Conservation (phyloP, 1,139 yeast species). For the Saccharomyces hybrid region DNA sequence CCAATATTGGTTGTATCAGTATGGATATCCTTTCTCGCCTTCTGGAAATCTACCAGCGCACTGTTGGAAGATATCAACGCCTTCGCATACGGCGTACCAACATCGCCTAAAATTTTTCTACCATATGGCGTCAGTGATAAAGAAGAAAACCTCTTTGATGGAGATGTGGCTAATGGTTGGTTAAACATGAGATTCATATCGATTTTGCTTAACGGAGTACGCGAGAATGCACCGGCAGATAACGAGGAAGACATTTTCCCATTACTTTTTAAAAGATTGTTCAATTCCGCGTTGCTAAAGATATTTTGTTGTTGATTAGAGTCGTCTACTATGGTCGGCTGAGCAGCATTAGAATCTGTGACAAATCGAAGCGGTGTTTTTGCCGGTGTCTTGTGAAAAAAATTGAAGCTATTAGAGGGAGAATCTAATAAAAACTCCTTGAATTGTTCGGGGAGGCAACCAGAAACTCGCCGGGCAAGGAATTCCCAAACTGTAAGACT, state of each 20-base stretch:
- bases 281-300: constrained; percentile 9
- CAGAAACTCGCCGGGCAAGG: constrained; percentile 26
- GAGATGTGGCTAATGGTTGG: constrained; percentile 23
- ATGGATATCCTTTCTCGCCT: constrained; percentile 26
- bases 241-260: constrained; percentile 1
- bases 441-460: constrained; percentile 30
- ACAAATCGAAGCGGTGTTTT: constrained; percentile 30
- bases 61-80: constrained; percentile 25
- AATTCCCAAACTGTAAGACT: constrained; percentile 22
- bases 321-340: not conserved
- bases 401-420: constrained; percentile 26
- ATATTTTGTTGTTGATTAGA: constrained; percentile 4
- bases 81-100: constrained; percentile 28
- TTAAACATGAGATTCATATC: constrained; percentile 30
- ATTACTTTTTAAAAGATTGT: constrained; percentile 7
- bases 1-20: constrained; percentile 6
- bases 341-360: constrained; percentile 12
- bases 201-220: constrained; percentile 28
- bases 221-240: constrained; percentile 3
- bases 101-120: constrained; percentile 24
- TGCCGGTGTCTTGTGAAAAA: constrained; percentile 30
- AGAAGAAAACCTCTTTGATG: constrained; percentile 23
- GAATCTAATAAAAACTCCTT: constrained; percentile 31
- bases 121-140: constrained; percentile 31
- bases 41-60: constrained; percentile 31